These are phyloP conservation scores for Quercus phellos DNA, from an alignment of 331 rosid species.

Conservation along the genomic window DNA sequence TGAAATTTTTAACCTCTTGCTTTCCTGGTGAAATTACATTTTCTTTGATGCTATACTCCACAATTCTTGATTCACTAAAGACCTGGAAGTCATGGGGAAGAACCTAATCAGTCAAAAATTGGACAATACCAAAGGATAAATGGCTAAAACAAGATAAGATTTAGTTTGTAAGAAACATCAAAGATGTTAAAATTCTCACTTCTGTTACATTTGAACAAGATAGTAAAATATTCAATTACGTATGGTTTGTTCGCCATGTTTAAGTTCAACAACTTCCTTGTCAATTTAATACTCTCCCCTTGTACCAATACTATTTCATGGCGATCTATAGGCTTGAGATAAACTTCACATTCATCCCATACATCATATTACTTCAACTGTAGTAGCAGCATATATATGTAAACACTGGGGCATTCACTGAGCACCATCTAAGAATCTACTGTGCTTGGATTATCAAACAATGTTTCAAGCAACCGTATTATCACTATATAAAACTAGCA, in stretches of 20 bases:
- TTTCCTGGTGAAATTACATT: slow-evolving; percentile 54
- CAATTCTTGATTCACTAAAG: slow-evolving; percentile 77
- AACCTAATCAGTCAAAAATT: background rate
- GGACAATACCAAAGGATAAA: background rate
- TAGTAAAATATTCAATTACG: background rate
- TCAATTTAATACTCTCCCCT: background rate
- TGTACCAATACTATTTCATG: background rate
- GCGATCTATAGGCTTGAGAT: background rate
- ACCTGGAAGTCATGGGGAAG: slow-evolving; percentile 31
- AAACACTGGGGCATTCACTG: slow-evolving; percentile 3
- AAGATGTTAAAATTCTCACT: background rate
- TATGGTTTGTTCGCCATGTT: background rate
- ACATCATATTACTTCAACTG: background rate
- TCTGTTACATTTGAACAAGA: background rate
- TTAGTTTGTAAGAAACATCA: background rate
- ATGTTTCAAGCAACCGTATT: background rate
- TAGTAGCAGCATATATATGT: background rate
- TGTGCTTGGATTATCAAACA: slow-evolving; percentile 1
- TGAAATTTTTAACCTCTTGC: slow-evolving; percentile 56
- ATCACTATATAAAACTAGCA: background rate
- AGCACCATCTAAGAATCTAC: slow-evolving; percentile 2
- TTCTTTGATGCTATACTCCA: slow-evolving; percentile 61
- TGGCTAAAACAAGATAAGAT: background rate
- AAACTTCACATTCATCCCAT: background rate
- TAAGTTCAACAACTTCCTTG: background rate